These are phyloP conservation scores for Powellomyces hirtus DNA, from an alignment of 192 early-diverging fungal genomes.

Conservation along the genomic window DNA sequence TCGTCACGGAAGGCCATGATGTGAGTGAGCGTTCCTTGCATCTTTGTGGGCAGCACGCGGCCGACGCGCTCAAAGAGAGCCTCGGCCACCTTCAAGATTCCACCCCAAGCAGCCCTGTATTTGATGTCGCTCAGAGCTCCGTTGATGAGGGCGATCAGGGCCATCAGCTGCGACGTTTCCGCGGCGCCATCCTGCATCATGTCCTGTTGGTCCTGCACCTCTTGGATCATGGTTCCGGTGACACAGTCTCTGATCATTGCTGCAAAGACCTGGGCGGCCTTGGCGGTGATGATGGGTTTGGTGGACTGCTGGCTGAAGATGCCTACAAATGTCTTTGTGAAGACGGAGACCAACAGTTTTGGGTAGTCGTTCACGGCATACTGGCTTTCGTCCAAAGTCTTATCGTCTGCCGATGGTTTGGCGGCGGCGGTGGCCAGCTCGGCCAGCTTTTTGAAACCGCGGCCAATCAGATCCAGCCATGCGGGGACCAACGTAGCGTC, in stretches of 20 bases:
- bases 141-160: conserved; percentile 30
- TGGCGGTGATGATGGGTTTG: conserved; percentile 43
- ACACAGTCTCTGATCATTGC: conserved; percentile 72
- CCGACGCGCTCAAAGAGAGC: conserved; percentile 74
- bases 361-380: conserved; percentile 40
- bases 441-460: conserved; percentile 70
- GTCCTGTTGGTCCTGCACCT: conserved; percentile 22
- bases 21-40: conserved; percentile 57
- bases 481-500: conserved; percentile 78
- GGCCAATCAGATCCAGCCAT: conserved; percentile 80
- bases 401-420: conserved; percentile 14
- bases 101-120: conserved; percentile 80
- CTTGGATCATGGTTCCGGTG: conserved; percentile 58
- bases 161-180: neutral
- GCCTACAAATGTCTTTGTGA: conserved; percentile 31
- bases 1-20: conserved; percentile 81
- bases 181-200: neutral
- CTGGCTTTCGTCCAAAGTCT: conserved; percentile 18
- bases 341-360: conserved; percentile 32
- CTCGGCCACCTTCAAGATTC: conserved; percentile 73
- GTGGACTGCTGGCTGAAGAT: conserved; percentile 24
- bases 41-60: conserved; percentile 51
- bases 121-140: conserved; percentile 56
- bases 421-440: conserved; percentile 32
- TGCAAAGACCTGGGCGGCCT: conserved; percentile 69